Evolutionary conservation across 257 asterid genomes (phyloP).

Genomic region (Parsonsia alboflavescens): DNA sequence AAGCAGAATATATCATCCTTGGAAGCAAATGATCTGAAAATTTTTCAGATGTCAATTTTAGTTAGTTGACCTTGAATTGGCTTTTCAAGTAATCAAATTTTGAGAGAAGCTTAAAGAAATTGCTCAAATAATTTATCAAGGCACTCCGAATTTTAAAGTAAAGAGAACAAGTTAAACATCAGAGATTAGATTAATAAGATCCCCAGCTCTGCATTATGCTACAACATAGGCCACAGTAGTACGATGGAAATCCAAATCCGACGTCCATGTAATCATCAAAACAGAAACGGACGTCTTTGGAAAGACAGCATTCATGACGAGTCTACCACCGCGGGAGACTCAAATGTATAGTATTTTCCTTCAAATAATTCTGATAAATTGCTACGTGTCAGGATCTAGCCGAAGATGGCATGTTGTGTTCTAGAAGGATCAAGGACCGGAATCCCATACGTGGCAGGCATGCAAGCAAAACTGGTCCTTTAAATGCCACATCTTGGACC

Average conservation of each 20-base stretch:
- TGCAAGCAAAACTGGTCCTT: not conserved
- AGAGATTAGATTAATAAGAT: no score
- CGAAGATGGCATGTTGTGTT: not conserved
- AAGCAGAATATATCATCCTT: conserved; percentile 96
- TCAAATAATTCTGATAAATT: not conserved
- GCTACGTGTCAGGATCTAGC: conserved; percentile 1
- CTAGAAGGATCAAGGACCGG: not conserved
- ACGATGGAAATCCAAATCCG: not conserved
- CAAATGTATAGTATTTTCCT: not conserved
- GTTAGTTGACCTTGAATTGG: not conserved
- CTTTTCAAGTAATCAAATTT: not conserved
- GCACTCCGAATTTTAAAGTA: not conserved
- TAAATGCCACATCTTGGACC: not conserved
- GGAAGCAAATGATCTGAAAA: conserved; percentile 76
- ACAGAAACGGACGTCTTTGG: not conserved
- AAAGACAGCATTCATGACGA: not conserved
- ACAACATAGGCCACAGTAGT: not conserved
- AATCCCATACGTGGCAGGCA: conserved; percentile 14
- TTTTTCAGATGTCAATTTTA: not conserved
- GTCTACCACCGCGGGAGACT: not conserved
- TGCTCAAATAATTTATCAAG: not conserved
- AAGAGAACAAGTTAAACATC: not conserved
- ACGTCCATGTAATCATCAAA: not conserved
- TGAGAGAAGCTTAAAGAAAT: not conserved
- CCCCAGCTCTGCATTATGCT: no score